Evolutionary conservation across 176 grass and related monocot species (phyloP), one percentile per base, ranked within the genome.

Genomic region (Rhynchospora pubera): DNA sequence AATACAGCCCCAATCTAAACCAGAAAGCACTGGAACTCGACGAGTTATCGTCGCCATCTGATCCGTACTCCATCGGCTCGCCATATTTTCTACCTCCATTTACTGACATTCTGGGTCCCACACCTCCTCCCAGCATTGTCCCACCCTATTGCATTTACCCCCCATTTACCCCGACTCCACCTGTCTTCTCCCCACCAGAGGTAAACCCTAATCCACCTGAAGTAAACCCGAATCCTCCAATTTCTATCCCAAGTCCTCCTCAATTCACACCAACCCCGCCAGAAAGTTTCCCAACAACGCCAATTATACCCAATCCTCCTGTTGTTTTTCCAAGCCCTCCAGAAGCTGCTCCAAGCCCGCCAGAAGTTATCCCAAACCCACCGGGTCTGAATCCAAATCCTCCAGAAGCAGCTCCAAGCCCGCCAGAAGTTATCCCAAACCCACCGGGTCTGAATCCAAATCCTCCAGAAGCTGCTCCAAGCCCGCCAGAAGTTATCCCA

Each of bases 51-150:
- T 83, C 85, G 9, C 69, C 87, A 0, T 87, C 93, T 24, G 72
- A 81, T 68, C 85, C 89, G 1, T 77, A 92, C 85, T 64, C 83
- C 79, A 73, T 66, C 1, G 83, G 53, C 48, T 79, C 93, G 3
- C 93, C 93, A 16, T 70, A 82, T 10, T 61, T 88, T 32, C 59
- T 92, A 39, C 84, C 90, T 39, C 82, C 84, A 69, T 91, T 87
- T 79, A 58, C 46, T 55, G 88, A 90, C 15, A 83, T 65, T 23
- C 77, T 90, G 66, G 67, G 84, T 0, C 83, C 83, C 64, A 61
- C 86, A 0, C 61, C 66, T 16, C 19, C 86, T 14, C 65, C 69
- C 23, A 74, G 32, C 30, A 66, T 82, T 0, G 68, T 32, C 58
- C 57, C 87, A 14, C 87, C 87, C 45, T 85, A 79, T 65, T 97